Base-by-base conservation (phyloP, 2,329 filamentous ascomycete species). In the Fusarium mundagurra region DNA sequence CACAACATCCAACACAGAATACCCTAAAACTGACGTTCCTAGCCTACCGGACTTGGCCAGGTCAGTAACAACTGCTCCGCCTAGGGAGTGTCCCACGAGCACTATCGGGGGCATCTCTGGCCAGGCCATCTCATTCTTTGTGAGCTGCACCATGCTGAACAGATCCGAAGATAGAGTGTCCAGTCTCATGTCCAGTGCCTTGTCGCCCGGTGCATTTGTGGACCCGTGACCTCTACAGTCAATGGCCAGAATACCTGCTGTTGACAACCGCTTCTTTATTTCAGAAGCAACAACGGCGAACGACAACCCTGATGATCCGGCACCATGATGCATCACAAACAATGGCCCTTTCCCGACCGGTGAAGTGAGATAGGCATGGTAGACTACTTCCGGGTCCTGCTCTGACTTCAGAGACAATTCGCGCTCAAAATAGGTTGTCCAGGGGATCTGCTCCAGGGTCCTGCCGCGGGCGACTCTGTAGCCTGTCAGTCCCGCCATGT, bases 291-390 rank as follows among this genome's bases (percentile, higher is more conserved):
- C 91, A 8, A 94, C 87, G 10, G 95, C 95, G 83, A 98, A 99
- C 6, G 95, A 97, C 67, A 98, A 89, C 12, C 93, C 97, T 1
- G 95, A 98, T 8, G 95, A 97, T 22, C 96, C 96, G 45, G 94
- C 96, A 44, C 96, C 96, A 83, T 99, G 96, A 81, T 99, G 96
- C 84, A 93, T 94, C 68, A 98, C 92, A 82, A 99, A 95, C 10
- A 99, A 86, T 1, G 96, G 95, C 0, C 93, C 94, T 70, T 89
- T 88, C 43, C 88, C 91, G 47, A 88, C 88, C 14, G 96, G 95
- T 2, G 95, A 94, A 27, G 91, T 98, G 48, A 98, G 87, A 82
- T 98, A 98, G 65, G 90, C 93, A 85, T 99, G 96, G 80, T 95
- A 93, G 59, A 87, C 89, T 47, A 94, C 89, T 29, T 84, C 75